Evolutionary conservation across 208 protist species (phyloP), one percentile per base, ranked within the genome.

Genomic region (Leishmania lainsoni): DNA sequence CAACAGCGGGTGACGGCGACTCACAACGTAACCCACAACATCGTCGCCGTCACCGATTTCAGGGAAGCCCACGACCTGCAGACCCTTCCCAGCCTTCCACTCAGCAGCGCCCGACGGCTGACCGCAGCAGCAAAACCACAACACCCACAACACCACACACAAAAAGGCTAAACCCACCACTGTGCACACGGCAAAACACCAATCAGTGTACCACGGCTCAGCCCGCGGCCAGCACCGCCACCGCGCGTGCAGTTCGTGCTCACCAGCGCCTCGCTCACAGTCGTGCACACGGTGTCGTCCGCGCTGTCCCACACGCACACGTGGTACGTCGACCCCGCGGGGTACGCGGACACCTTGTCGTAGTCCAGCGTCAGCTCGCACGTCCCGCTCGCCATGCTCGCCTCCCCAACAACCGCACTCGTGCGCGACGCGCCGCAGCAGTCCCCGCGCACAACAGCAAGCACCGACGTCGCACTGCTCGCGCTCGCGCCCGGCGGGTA

Each of bases 221-320:
- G 79, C 42, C 71, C 66, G n/a, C 48, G 29, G 20, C 35, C 78
- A 76, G 56, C 70, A 68, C 73, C 75, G 39, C 66, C 75, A 29
- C 58, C 69, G 29, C 9, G 49, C 61, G 78, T 89, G 82, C 82
- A 86, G 59, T 88, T 78, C 17, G 59, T 83, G 71, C 48, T 81
- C 78, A 87, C 83, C 54, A 77, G 68, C 39, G 87, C 75, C 75
- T n/a, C 29, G 71, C 49, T 81, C 68, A 94, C 56, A 17, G 87
- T 93, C 49, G 81, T 82, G 86, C 92, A 94, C 83, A 92, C 89
- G 17, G 78, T 70, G 54, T 63, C 49, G 84, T 96, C 86, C 35
- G 17, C 74, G 65, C 79, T 35, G 80, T 84, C 83, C 89, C 84
- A 93, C 78, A 82, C 87, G 82, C 92, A 96, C 73, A 96, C 51